Evolutionary conservation across 805 yeast genomes (phyloP), one percentile per base, ranked within the genome.

Genomic region (Myxozyma nipponensis): DNA sequence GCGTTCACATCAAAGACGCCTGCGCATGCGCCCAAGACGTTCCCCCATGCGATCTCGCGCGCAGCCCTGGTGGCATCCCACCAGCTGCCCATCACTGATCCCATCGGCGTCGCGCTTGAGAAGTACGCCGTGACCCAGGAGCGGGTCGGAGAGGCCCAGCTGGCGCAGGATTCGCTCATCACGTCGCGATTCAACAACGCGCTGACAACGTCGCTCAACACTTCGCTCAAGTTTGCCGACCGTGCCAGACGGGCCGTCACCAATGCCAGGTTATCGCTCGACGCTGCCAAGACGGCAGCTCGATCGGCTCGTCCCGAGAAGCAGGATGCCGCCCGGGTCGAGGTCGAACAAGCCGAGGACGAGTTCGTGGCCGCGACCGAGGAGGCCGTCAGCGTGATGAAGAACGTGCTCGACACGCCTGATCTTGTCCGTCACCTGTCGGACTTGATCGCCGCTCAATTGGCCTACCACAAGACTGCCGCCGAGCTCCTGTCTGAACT

Each of bases 321-420:
- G 68, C 84, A 83, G 64, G 87, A 90, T 17, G 81, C 81, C 44
- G 77, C 84, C 53, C 76, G 90, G 62, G 84, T 82, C 44, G 78
- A 81, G 57, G 82, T 87, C 77, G 95, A 87, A 69, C 78, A 82
- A 54, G 81, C 87, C 45, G 96, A 87, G 71, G 96, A 87, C 63
- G 90, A 84, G 63, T 87, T 87, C 67, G 95, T 93, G 42, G 86
- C 85, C 60, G 84, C 90, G 22, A 88, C 88, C 32, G 95, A 87
- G 70, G 93, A 84, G 63, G 93, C 95, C 36, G 87, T 86, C 47
- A 72, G 81, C 36, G 79, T 84, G 52, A 83, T 87, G 90, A 86
- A 83, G 71, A 82, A 83, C 64, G 90, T 84, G 25, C 77, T 87
- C 58, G 82, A 82, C 50, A 75, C 81, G 49, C 81, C 89, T 19